Conservation (phyloP, 2,329 filamentous ascomycete genomes). For the Cephalotrichum gorgonifer region DNA sequence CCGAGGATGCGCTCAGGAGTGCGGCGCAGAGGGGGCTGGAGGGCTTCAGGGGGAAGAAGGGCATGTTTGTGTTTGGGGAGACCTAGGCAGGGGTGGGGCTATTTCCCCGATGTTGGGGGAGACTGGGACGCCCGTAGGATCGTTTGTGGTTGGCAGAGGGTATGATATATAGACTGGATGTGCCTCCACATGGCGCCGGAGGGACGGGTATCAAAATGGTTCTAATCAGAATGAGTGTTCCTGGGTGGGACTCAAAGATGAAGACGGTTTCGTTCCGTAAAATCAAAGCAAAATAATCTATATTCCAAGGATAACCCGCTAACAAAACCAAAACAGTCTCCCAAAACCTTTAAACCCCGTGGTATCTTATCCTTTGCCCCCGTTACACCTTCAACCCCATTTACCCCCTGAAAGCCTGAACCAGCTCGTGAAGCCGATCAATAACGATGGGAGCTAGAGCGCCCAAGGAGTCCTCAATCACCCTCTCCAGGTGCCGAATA, state of each 20-base stretch:
- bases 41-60: constrained; percentile 81
- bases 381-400: constrained; percentile 82
- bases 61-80: constrained; percentile 71
- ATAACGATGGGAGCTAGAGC: constrained; percentile 90
- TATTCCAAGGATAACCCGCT: not conserved
- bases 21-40: constrained; percentile 75
- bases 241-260: too few relatives aligned
- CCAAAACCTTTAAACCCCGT: not conserved
- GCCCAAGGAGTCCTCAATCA: constrained; percentile 85
- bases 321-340: not conserved
- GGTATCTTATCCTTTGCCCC: constrained; percentile 32
- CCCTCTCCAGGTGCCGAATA: constrained; percentile 72
- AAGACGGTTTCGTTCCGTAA: not conserved
- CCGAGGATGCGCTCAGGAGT: constrained; percentile 54
- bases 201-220: too few relatives aligned
- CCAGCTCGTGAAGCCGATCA: constrained; percentile 86
- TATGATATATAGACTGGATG: not conserved
- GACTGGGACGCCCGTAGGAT: not conserved
- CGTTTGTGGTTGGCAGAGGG: not conserved
- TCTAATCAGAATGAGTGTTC: too few relatives aligned
- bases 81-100: constrained; percentile 31
- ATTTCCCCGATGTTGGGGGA: not conserved
- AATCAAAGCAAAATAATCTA: not conserved
- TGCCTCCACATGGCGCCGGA: too few relatives aligned
- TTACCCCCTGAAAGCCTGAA: constrained; percentile 79